Evolutionary conservation across 345 rosid genomes (phyloP), one percentile per base, ranked within the genome.

Genomic region (Reutealis trisperma): DNA sequence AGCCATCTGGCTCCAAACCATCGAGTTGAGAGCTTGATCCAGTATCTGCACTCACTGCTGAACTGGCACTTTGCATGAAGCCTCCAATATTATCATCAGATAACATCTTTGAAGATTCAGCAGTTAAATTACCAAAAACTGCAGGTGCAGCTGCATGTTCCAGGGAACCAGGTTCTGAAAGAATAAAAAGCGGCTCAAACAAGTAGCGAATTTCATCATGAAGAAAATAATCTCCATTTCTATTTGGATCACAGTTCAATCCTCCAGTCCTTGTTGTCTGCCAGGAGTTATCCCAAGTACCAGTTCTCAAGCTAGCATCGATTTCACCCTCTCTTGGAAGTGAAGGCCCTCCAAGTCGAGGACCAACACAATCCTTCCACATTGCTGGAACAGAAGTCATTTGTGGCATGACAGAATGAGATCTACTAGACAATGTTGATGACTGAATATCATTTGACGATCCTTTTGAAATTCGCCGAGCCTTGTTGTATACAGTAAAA

Each of bases 151-250:
- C 89, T 72, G 97, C 97, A 79, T 88, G 90, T 57, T 91, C 97
- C 79, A 92, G 83, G 55, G 97, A 92, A 82, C 98, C 98, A 84
- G 99, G 92, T 84, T 96, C 97, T 9, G 99, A 88, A 77, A 96
- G 97, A 84, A 96, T 89, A 84, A 90, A 96, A 74, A 96, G 94
- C 44, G 99, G 99, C 84, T 96, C 98, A 84, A 96, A 94, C 91
- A 96, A 78, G 83, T 86, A 94, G 71, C 85, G 91, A 70, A 68
- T 73, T 74, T 92, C 97, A 74, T 92, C 98, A 44, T 83, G 92
- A 60, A 75, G 77, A 73, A 80, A 72, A 82, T 84, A 75, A 75
- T 91, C 97, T 61, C 98, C 97, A 73, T 91, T 86, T 90, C 97
- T 88, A 80, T 79, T 88, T 81, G 92, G 85, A 75, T 96, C 98